phyloP scores from a whole-genome alignment of 257 asterid genomes.

The Cinchona pubescens region DNA sequence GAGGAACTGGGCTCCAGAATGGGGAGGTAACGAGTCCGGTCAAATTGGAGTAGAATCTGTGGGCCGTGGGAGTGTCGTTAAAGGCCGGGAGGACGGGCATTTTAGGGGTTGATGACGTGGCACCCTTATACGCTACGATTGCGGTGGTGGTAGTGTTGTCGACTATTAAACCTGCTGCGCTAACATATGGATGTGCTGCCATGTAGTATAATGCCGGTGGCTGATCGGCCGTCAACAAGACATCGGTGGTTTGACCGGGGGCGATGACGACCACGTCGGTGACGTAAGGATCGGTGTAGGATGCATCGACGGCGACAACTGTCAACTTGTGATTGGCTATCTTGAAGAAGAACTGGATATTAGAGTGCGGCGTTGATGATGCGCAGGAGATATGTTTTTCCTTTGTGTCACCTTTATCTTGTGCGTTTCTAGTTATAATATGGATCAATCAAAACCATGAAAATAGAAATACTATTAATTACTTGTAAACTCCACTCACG shows the following conservation, averaged over 20 bases:
- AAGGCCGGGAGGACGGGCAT: slow-evolving; percentile 67
- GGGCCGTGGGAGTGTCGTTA: slow-evolving; percentile 72
- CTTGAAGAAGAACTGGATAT: slow-evolving; percentile 54
- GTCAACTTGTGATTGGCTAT: slow-evolving; percentile 61
- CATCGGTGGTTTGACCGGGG: slow-evolving; percentile 76
- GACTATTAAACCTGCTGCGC: slow-evolving; percentile 27
- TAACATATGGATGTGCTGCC: slow-evolving; percentile 57
- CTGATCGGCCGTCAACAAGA: slow-evolving; percentile 54
- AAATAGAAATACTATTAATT: too few relatives aligned
- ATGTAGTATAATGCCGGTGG: slow-evolving; percentile 55
- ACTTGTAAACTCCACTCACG: not conserved
- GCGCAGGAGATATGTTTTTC: slow-evolving; percentile 66
- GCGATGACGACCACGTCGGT: slow-evolving; percentile 63
- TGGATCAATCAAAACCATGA: too few relatives aligned
- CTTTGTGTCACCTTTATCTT: slow-evolving; percentile 40
- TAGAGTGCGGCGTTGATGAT: slow-evolving; percentile 80
- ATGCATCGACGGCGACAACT: slow-evolving; percentile 64
- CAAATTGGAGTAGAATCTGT: slow-evolving; percentile 44
- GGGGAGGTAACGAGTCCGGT: slow-evolving; percentile 50
- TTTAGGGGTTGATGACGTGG: slow-evolving; percentile 30
- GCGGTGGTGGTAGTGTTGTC: slow-evolving; percentile 59
- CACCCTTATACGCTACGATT: slow-evolving; percentile 38
- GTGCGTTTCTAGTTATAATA: slow-evolving; percentile 42
- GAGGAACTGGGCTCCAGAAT: slow-evolving; percentile 52
- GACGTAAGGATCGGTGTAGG: slow-evolving; percentile 57